These are phyloP conservation scores for Hypoxylon crocopeplum DNA, from an alignment of 495 filamentous ascomycete genomes.

Conservation along the genomic window DNA sequence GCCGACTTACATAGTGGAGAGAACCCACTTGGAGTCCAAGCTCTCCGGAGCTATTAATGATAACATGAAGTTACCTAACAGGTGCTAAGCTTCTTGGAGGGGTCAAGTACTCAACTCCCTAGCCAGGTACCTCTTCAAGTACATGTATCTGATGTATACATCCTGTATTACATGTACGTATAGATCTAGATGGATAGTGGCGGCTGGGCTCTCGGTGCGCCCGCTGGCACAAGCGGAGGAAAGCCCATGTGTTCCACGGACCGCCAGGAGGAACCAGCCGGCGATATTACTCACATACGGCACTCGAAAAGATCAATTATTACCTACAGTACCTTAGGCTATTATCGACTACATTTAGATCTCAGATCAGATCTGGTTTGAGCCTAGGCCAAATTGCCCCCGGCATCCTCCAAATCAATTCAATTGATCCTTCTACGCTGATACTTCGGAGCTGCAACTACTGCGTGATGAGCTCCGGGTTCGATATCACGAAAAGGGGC, in stretches of 20 bases:
- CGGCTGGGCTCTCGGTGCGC: conserved; percentile 7
- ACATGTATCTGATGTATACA: too few relatives aligned
- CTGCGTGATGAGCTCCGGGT: too few relatives aligned
- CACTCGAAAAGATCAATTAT: conserved; percentile 26
- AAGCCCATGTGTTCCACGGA: conserved; percentile 12
- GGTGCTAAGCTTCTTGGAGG: too few relatives aligned
- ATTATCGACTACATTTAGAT: conserved; percentile 21
- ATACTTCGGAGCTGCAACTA: conserved; percentile 17
- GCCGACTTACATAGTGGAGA: too few relatives aligned
- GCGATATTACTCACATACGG: conserved; percentile 31
- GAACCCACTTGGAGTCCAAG: too few relatives aligned
- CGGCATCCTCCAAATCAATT: background rate
- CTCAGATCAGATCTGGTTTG: conserved; percentile 36
- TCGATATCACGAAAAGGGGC: too few relatives aligned
- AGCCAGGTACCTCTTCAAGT: too few relatives aligned
- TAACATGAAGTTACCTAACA: too few relatives aligned
- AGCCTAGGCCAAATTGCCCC: background rate
- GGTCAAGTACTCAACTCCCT: too few relatives aligned
- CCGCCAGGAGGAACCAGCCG: conserved; percentile 16
- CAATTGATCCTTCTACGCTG: conserved; percentile 23
- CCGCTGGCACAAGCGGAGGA: conserved; percentile 8
- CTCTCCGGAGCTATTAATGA: too few relatives aligned
- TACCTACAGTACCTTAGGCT: conserved; percentile 21
- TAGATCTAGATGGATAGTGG: background rate
- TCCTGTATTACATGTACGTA: too few relatives aligned